Evolutionary conservation across 2,329 filamentous ascomycete species (phyloP).

Genomic region (Fusarium robinianum): DNA sequence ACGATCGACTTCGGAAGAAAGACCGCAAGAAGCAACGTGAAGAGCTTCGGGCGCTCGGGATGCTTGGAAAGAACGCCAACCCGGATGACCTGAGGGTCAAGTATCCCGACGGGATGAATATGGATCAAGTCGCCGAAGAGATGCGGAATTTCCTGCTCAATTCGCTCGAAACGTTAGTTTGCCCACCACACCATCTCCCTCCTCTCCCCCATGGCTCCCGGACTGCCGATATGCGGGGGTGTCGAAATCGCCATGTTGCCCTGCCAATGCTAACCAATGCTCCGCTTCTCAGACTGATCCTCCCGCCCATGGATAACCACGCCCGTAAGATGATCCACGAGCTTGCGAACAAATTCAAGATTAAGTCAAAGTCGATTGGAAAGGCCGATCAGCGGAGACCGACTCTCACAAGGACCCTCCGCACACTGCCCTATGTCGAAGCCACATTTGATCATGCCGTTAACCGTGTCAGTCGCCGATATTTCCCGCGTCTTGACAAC

Average conservation of each 20-base stretch:
- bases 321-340: conserved; percentile 81
- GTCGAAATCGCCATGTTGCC: too few relatives aligned
- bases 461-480: conserved; percentile 50
- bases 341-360: conserved; percentile 71
- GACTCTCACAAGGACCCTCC: conserved; percentile 72
- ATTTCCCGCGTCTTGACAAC: conserved; percentile 58
- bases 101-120: conserved; percentile 72
- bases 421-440: conserved; percentile 66
- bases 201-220: too few relatives aligned
- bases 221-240: too few relatives aligned
- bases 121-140: conserved; percentile 73
- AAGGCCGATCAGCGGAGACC: conserved; percentile 74
- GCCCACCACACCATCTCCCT: too few relatives aligned
- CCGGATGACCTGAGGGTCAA: conserved; percentile 67
- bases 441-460: conserved; percentile 52
- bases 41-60: conserved; percentile 65
- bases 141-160: conserved; percentile 72
- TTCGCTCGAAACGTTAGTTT: conserved; percentile 62
- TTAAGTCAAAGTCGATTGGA: conserved; percentile 85
- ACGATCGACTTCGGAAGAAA: conserved; percentile 73
- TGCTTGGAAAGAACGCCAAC: conserved; percentile 64
- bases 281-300: conserved; percentile 69
- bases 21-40: conserved; percentile 72
- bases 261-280: too few relatives aligned
- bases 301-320: conserved; percentile 83